Evolutionary conservation across 805 yeast genomes (phyloP).

Genomic region (Debaryomyces tyrocola): DNA sequence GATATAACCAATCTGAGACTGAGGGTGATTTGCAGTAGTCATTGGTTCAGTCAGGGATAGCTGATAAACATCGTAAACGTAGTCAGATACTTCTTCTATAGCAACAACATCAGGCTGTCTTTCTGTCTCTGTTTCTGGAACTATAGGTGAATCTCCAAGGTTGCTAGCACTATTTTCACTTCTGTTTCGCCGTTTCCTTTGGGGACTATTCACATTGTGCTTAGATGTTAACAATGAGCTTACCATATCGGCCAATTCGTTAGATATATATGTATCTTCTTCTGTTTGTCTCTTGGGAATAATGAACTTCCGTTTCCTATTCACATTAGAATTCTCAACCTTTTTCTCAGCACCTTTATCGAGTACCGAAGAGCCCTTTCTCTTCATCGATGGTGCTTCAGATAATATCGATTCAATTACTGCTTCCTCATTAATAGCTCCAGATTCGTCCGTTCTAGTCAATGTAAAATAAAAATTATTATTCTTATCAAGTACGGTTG

Average conservation of each 20-base stretch:
- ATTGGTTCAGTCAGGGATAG: conserved; percentile 29
- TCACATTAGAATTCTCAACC: conserved; percentile 1
- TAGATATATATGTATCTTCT: conserved; percentile 44
- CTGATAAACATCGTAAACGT: conserved; percentile 85
- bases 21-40: conserved; percentile 49
- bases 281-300: conserved; percentile 32
- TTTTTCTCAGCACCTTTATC: conserved; percentile 6
- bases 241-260: conserved; percentile 76
- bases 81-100: conserved; percentile 47
- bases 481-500: conserved; percentile 19
- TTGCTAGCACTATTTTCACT: background rate
- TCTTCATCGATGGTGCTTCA: conserved; percentile 15
- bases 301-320: conserved; percentile 29
- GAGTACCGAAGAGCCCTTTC: background rate
- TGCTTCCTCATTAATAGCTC: conserved; percentile 15
- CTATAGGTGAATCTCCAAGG: background rate
- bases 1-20: conserved; percentile 53
- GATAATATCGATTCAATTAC: conserved; percentile 24
- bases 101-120: background rate
- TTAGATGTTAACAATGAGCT: conserved; percentile 50
- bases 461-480: conserved; percentile 31
- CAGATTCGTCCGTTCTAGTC: conserved; percentile 33
- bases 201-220: conserved; percentile 4
- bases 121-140: conserved; percentile 1
- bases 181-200: conserved; percentile 14